Evolutionary conservation across 805 yeast genomes (phyloP).

Genomic region (Candida glaebosa): DNA sequence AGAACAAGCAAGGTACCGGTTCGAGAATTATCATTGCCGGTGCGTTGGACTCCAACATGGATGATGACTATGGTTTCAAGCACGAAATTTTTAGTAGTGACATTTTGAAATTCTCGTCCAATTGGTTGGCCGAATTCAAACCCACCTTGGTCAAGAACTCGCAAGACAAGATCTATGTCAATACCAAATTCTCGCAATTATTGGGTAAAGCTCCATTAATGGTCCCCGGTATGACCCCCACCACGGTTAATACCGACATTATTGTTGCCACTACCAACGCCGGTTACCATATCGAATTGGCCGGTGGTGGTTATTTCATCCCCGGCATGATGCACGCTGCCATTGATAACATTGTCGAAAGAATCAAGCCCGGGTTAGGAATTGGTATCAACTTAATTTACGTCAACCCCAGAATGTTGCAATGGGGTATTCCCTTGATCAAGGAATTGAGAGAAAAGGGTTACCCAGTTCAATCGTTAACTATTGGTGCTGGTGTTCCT

Average conservation of each 20-base stretch:
- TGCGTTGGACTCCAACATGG: constrained; percentile 63
- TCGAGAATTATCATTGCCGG: constrained; percentile 93
- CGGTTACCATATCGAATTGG: constrained; percentile 96
- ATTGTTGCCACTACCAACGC: constrained; percentile 93
- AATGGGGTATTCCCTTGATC: constrained; percentile 98
- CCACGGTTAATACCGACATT: constrained; percentile 91
- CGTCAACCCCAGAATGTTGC: constrained; percentile 95
- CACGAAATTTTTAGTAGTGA: constrained; percentile 84
- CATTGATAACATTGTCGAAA: constrained; percentile 63
- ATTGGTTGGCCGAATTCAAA: constrained; percentile 86
- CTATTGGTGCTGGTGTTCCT: constrained; percentile 99
- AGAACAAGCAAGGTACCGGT: constrained; percentile 99
- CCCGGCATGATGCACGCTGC: constrained; percentile 72
- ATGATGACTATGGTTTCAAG: constrained; percentile 91
- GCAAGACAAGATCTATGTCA: constrained; percentile 75
- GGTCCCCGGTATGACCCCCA: constrained; percentile 99
- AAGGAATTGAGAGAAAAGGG: constrained; percentile 85
- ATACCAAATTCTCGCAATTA: constrained; percentile 89
- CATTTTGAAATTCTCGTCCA: constrained; percentile 74
- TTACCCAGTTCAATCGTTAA: constrained; percentile 91
- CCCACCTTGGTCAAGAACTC: constrained; percentile 80
- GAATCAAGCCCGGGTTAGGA: constrained; percentile 80
- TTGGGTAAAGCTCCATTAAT: constrained; percentile 93
- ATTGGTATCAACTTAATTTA: constrained; percentile 89
- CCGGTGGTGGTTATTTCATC: constrained; percentile 97